Base-by-base conservation (phyloP, 2,329 filamentous ascomycete genomes). In the Cordyceps javanica region DNA sequence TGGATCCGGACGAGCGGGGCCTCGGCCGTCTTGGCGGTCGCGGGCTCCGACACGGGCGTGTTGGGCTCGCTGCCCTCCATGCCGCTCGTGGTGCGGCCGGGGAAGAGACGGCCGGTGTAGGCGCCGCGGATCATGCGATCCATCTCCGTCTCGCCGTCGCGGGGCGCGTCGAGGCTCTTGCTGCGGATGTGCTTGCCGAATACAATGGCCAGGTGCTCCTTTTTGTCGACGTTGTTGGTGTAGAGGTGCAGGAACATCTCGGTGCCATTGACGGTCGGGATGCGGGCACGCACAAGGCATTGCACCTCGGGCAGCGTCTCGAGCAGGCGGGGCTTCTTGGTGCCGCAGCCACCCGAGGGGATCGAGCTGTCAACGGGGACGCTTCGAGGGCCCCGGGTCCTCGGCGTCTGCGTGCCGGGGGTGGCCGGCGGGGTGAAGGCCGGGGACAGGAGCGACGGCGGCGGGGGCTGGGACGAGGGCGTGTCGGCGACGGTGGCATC, bases 171-270 rank as follows among this genome's bases (percentile, higher is more conserved):
- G 9, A 95, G 77, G 55, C 82, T 85, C 72, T 80, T 71, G 76
- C 85, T 84, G 70, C 94, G 82, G 63, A 97, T 97, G 49, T 86
- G 80, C 59, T 87, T 86, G 2, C 94, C 94, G 72, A 99, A 99
- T 0, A 99, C 94, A 68, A 99, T 97, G 19, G 94, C 94, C 53
- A 99, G 76, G 70, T 99, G 94, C 69, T 99, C 94, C 73, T 99
- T 99, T 63, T 87, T 90, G 72, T 99, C 94, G 7, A 90, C 85
- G 65, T 89, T 89, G 73, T 99, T 99, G 62, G 87, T 87, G 75
- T 99, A 99, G 0, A 97, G 78, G 69, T 99, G 93, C 53, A 99
- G 75, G 73, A 95, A 99, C 91, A 99, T 97, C 72, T 99, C 92
- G 11, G 91, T 89, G 3, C 93, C 93, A 0, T 82, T 85, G 2